phyloP scores from a whole-genome alignment of 2,329 filamentous ascomycete species.

The Pseudopyricularia javanii region DNA sequence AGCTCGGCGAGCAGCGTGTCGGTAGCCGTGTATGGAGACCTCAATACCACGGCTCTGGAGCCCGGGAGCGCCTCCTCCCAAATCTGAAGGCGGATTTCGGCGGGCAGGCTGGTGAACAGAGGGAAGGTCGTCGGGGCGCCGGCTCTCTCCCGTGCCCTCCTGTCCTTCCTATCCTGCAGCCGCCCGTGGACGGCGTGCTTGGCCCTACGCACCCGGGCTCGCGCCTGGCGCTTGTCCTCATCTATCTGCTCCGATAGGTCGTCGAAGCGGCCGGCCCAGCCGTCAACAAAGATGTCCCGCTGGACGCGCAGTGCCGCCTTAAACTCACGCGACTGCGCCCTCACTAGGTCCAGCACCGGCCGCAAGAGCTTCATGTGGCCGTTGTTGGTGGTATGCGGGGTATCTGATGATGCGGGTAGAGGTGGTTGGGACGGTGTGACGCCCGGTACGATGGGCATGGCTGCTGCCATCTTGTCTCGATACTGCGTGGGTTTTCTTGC shows the following conservation, averaged over 20 bases:
- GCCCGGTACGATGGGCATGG: background rate
- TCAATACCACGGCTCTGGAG: slow-evolving; percentile 3
- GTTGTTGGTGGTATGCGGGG: background rate
- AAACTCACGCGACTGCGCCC: background rate
- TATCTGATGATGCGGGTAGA: background rate
- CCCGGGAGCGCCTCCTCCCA: slow-evolving; percentile 7
- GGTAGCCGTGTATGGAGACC: background rate
- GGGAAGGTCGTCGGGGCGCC: slow-evolving; percentile 5
- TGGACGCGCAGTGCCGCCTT: slow-evolving; percentile 1
- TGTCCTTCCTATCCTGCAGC: background rate
- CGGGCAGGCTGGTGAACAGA: slow-evolving; percentile 9
- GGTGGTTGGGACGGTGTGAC: background rate
- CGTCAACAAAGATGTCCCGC: slow-evolving; percentile 2
- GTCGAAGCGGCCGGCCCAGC: slow-evolving; percentile 1
- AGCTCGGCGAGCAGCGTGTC: background rate
- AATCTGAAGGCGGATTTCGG: slow-evolving; percentile 11
- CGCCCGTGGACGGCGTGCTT: background rate
- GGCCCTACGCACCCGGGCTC: background rate
- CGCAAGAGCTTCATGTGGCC: background rate
- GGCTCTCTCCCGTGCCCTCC: background rate
- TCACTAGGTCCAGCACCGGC: background rate
- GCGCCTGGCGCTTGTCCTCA: slow-evolving; percentile 3
- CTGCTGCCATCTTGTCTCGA: background rate
- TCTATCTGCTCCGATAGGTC: background rate
- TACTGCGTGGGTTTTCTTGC: background rate